phyloP scores from a whole-genome alignment of 1,139 yeast species.

The Nakaseomyces glabratus region DNA sequence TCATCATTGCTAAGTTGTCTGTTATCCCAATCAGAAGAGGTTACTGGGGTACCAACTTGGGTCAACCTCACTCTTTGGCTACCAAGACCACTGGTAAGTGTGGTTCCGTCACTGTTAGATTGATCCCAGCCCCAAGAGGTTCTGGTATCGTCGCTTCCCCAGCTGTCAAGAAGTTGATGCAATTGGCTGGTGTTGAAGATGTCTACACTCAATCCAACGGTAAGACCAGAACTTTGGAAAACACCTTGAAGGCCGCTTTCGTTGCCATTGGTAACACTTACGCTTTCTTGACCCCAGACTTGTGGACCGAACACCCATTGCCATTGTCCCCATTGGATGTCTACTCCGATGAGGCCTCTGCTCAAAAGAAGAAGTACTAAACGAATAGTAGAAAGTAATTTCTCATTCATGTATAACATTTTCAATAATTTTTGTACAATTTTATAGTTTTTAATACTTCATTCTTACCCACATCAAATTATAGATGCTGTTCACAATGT shows the following conservation, averaged over 20 bases:
- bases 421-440: constrained; percentile 5
- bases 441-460: constrained; percentile 1
- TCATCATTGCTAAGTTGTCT: constrained; percentile 97
- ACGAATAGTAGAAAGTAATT: constrained; percentile 13
- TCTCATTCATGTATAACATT: constrained; percentile 9
- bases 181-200: constrained; percentile 99
- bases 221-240: constrained; percentile 99
- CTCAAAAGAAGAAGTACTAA: constrained; percentile 62
- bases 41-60: constrained; percentile 99
- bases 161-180: constrained; percentile 97
- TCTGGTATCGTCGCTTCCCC: constrained; percentile 99
- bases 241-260: constrained; percentile 99
- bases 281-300: constrained; percentile 99
- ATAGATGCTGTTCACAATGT: no score
- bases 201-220: constrained; percentile 98
- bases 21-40: constrained; percentile 99
- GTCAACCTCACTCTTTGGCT: constrained; percentile 99
- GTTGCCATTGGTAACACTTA: constrained; percentile 99
- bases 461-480: no score
- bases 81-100: constrained; percentile 98
- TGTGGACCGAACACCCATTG: constrained; percentile 84
- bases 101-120: constrained; percentile 97
- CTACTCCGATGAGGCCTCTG: constrained; percentile 77
- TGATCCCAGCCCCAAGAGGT: constrained; percentile 99
- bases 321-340: constrained; percentile 90